phyloP scores from a whole-genome alignment of 176 grass and related monocot species.

The barley (Hordeum vulgare) region MorexV3_pseudomolecules_assembly NC_058524.1:535445228-535445727 shows the following conservation, averaged over 20 bases:
- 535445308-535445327: constrained; percentile 27
- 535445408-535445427: constrained; percentile 18
- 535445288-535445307: constrained; percentile 60
- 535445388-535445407: constrained; percentile 12
- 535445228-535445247: constrained; percentile 64
- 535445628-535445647: neutral
- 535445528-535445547: neutral
- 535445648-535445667: constrained; percentile 3
- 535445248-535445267: constrained; percentile 71
- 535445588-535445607: neutral
- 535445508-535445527: neutral
- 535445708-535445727: neutral
- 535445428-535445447: neutral
- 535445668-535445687: neutral
- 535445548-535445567: neutral
- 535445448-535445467: neutral
- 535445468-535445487: neutral
- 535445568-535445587: constrained; percentile 10
- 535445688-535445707: neutral
- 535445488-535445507: constrained; percentile 16
- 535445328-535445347: constrained; percentile 42
- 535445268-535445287: constrained; percentile 63
- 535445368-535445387: constrained; percentile 29
- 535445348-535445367: constrained; percentile 33
- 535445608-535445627: neutral